These are phyloP conservation scores for Xylaria sp. DNA, from an alignment of 2,329 filamentous ascomycete species.

Conservation along the genomic window DNA sequence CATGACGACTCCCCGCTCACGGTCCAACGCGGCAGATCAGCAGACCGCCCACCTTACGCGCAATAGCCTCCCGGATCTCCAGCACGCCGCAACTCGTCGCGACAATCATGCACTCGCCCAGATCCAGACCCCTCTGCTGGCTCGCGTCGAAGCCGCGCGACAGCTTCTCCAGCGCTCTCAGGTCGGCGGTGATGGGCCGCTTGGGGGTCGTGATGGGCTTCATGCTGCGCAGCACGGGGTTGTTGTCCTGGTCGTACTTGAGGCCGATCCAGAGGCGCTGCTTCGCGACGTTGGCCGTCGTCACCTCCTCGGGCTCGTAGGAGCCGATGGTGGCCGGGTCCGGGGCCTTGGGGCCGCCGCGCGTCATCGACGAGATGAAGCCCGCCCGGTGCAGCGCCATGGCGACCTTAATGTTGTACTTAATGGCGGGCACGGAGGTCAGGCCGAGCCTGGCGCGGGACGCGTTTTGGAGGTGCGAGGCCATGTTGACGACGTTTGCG, in stretches of 20 bases:
- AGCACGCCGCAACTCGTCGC: conserved; percentile 71
- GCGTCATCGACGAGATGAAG: conserved; percentile 74
- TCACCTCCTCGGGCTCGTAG: conserved; percentile 52
- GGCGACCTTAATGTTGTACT: conserved; percentile 70
- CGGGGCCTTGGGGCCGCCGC: conserved; percentile 55
- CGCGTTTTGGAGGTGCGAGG: conserved; percentile 88
- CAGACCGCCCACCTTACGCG: conserved; percentile 73
- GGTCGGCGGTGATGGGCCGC: conserved; percentile 61
- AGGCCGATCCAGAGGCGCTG: conserved; percentile 81
- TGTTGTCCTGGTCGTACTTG: conserved; percentile 75
- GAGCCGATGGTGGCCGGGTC: conserved; percentile 42
- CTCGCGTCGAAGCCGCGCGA: conserved; percentile 62
- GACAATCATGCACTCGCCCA: conserved; percentile 80
- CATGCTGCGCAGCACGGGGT: conserved; percentile 68
- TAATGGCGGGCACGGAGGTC: conserved; percentile 75
- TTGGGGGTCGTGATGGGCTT: conserved; percentile 67
- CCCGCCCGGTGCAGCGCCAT: conserved; percentile 77
- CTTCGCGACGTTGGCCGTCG: conserved; percentile 63
- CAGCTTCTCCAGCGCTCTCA: conserved; percentile 57
- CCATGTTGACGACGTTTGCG: conserved; percentile 70
- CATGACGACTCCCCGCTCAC: conserved; percentile 12
- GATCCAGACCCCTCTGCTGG: conserved; percentile 59
- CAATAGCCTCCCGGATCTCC: conserved; percentile 76
- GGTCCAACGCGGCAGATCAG: conserved; percentile 62
- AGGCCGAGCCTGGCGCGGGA: conserved; percentile 76